phyloP scores from a whole-genome alignment of 495 filamentous ascomycete genomes.

The Talaromyces adpressus region DNA sequence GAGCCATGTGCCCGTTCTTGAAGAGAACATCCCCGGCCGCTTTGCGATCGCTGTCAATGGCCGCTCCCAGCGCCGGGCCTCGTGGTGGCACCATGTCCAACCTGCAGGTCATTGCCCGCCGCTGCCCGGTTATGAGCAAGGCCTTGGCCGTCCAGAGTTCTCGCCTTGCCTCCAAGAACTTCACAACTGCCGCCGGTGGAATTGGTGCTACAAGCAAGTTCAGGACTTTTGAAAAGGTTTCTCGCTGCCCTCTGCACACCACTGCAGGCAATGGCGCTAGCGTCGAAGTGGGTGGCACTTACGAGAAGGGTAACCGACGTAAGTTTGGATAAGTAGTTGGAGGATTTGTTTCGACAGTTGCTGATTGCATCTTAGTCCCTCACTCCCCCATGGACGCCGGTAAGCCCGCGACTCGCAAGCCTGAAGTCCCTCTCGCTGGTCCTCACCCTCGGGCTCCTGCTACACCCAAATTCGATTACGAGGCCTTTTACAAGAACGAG shows the following conservation, averaged over 20 bases:
- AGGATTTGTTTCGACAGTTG: neutral
- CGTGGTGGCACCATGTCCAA: constrained; percentile 94
- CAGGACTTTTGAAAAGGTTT: constrained; percentile 24
- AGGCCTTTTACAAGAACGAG: constrained; percentile 80
- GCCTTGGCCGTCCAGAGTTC: constrained; percentile 85
- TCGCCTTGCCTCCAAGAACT: constrained; percentile 42
- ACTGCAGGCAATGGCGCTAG: constrained; percentile 66
- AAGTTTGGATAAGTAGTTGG: constrained; percentile 13
- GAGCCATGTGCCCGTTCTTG: constrained; percentile 93
- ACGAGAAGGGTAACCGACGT: constrained; percentile 56
- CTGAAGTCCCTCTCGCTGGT: constrained; percentile 22
- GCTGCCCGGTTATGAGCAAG: constrained; percentile 98
- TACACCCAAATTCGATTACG: constrained; percentile 71
- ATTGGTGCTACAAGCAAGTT: constrained; percentile 25
- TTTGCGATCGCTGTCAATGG: constrained; percentile 82
- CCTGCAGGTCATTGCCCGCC: constrained; percentile 85
- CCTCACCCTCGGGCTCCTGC: constrained; percentile 37
- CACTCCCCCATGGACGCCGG: constrained; percentile 9
- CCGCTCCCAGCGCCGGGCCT: constrained; percentile 59
- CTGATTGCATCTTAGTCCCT: constrained; percentile 8
- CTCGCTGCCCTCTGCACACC: constrained; percentile 64
- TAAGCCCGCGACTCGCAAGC: constrained; percentile 4
- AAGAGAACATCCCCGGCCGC: constrained; percentile 86
- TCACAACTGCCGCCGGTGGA: constrained; percentile 34
- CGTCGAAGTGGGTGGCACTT: constrained; percentile 54